A percentile compares a stretch with the other conserved stretches of the same genome.
These are phyloP conservation scores for Colletotrichum acutatum DNA, from an alignment of 2,329 filamentous ascomycete species.

Conservation along the genomic window DNA sequence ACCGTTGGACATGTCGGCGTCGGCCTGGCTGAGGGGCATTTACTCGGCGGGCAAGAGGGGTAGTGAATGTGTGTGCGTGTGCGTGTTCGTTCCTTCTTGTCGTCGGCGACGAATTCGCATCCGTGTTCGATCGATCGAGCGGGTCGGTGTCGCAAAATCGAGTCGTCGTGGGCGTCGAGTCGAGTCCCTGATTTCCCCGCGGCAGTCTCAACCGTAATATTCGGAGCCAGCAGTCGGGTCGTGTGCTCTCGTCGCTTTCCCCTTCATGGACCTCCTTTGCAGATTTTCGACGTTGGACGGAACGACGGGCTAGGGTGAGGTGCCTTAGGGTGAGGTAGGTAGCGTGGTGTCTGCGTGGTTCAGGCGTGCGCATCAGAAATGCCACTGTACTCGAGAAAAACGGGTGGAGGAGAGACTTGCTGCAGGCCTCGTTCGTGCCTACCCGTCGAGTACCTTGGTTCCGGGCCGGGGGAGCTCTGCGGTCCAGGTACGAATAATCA, in stretches of 20 bases:
- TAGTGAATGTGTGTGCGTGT: background rate
- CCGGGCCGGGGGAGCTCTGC: background rate
- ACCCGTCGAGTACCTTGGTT: constrained; percentile 14
- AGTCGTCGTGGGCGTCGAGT: constrained; percentile 4
- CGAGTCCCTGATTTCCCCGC: background rate
- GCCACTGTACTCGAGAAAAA: constrained; percentile 35
- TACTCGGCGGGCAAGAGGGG: constrained; percentile 20
- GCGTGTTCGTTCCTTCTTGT: constrained; percentile 12
- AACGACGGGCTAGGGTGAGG: constrained; percentile 20
- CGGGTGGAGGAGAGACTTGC: constrained; percentile 31
- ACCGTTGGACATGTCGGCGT: constrained; percentile 55
- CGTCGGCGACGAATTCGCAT: constrained; percentile 35
- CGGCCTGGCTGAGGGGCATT: constrained; percentile 54
- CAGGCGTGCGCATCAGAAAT: constrained; percentile 36
- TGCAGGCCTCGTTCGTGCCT: constrained; percentile 30
- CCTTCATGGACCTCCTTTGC: constrained; percentile 24
- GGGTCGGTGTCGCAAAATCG: constrained; percentile 31
- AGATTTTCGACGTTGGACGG: constrained; percentile 19
- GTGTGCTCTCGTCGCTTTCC: constrained; percentile 6
- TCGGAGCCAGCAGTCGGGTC: constrained; percentile 9
- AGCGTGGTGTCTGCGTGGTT: constrained; percentile 15
- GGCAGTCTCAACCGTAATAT: background rate
- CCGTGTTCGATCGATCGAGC: constrained; percentile 30
- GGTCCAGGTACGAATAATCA: background rate
- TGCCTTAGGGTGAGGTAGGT: constrained; percentile 7